Conservation (phyloP, 768 basidiomycete species). For the Lentinula sp. region DNA sequence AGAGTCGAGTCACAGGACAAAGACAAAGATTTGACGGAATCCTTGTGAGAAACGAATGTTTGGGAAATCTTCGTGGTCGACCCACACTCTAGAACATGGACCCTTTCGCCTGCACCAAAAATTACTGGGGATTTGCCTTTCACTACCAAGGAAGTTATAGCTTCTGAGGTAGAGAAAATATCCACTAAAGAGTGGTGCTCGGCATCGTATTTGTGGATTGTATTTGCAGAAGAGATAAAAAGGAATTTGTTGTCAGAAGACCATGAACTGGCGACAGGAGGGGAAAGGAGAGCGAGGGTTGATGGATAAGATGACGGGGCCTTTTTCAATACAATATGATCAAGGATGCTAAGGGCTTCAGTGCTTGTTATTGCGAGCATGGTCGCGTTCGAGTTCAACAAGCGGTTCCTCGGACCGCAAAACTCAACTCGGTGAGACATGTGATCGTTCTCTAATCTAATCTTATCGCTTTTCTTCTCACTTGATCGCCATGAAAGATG, state of each 20-base stretch:
- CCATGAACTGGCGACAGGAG: conserved; percentile 44
- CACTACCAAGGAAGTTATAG: conserved; percentile 24
- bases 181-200: conserved; percentile 36
- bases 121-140: conserved; percentile 38
- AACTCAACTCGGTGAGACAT: not conserved
- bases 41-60: conserved; percentile 48
- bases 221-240: conserved; percentile 42
- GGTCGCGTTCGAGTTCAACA: not conserved
- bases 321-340: conserved; percentile 41
- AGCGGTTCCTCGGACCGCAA: not conserved
- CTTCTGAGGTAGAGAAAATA: conserved; percentile 28
- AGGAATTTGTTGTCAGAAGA: conserved; percentile 48
- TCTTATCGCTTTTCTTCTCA: not conserved
- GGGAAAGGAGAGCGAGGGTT: conserved; percentile 26
- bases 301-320: conserved; percentile 33
- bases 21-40: conserved; percentile 44
- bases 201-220: conserved; percentile 50
- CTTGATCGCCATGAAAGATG: not conserved
- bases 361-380: conserved; percentile 52
- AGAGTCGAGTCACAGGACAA: conserved; percentile 53
- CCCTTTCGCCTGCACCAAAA: conserved; percentile 37
- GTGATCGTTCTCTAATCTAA: not conserved
- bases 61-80: conserved; percentile 33
- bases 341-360: conserved; percentile 40
- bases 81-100: conserved; percentile 45